Evolutionary conservation across 352 stramenopile genomes (phyloP).

Genomic region (Pythium volutum): DNA sequence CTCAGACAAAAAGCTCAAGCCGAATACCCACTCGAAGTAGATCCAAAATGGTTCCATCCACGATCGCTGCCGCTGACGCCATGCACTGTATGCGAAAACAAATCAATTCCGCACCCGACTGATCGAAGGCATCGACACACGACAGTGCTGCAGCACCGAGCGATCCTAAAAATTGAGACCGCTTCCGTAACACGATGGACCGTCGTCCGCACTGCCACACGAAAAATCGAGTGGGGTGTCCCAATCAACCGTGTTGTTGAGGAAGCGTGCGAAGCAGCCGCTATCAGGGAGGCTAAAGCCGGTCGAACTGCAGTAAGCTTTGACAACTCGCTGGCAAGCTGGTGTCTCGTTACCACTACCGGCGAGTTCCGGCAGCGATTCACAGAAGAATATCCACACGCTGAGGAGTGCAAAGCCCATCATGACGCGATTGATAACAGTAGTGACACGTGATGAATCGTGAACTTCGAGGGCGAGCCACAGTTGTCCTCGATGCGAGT

Average conservation of each 20-base stretch:
- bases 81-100: conserved; percentile 58
- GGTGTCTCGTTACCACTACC: conserved; percentile 38
- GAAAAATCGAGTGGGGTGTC: conserved; percentile 37
- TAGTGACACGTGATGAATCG: conserved; percentile 47
- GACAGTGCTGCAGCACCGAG: conserved; percentile 19
- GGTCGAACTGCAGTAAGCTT: conserved; percentile 43
- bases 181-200: conserved; percentile 40
- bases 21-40: conserved; percentile 72
- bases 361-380: conserved; percentile 67
- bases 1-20: conserved; percentile 52
- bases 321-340: conserved; percentile 45
- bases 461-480: conserved; percentile 63
- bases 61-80: conserved; percentile 20
- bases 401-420: conserved; percentile 54
- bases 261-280: conserved; percentile 42
- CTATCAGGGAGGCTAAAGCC: conserved; percentile 31
- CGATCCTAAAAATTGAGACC: conserved; percentile 65
- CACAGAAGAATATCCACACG: conserved; percentile 63
- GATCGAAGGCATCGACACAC: conserved; percentile 38
- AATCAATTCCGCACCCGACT: conserved; percentile 29
- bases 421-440: conserved; percentile 56
- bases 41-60: conserved; percentile 76
- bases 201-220: conserved; percentile 25
- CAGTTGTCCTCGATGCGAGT: conserved; percentile 38
- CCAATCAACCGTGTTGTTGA: conserved; percentile 33